These are phyloP conservation scores for Croton setiger DNA, from an alignment of 441 rosid species.

Conservation along the genomic window DNA sequence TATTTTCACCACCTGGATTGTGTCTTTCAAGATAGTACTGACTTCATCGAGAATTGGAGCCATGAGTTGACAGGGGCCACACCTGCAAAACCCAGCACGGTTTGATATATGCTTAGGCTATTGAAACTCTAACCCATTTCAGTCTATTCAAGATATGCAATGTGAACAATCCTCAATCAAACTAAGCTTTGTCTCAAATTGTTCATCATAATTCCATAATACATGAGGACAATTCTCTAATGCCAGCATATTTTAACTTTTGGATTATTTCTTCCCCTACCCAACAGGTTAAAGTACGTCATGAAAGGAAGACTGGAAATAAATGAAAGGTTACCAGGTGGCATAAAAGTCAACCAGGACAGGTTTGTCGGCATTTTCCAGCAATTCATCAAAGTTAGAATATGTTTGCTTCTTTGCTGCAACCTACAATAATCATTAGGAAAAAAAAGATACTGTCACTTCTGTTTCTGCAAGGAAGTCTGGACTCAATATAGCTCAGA, in stretches of 20 bases:
- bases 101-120: neutral
- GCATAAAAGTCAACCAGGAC: constrained; percentile 87
- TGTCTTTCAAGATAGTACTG: constrained; percentile 54
- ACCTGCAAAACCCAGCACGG: constrained; percentile 48
- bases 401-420: constrained; percentile 82
- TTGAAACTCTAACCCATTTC: constrained; percentile 2
- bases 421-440: constrained; percentile 39
- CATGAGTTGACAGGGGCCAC: constrained; percentile 97
- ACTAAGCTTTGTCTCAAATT: neutral
- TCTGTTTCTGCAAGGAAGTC: neutral
- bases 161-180: neutral
- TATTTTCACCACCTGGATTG: constrained; percentile 78
- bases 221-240: neutral
- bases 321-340: constrained; percentile 50
- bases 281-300: neutral
- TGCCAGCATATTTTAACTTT: neutral
- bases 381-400: constrained; percentile 65
- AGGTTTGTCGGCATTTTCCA: constrained; percentile 71
- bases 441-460: neutral
- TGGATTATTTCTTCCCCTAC: neutral
- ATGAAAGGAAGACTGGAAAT: neutral
- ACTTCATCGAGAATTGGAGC: constrained; percentile 79
- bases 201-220: neutral
- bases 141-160: neutral
- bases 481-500: constrained; percentile 9